phyloP scores from a whole-genome alignment of 1,284 basidiomycete species.

The Cutaneotrichosporon arboriforme region DNA sequence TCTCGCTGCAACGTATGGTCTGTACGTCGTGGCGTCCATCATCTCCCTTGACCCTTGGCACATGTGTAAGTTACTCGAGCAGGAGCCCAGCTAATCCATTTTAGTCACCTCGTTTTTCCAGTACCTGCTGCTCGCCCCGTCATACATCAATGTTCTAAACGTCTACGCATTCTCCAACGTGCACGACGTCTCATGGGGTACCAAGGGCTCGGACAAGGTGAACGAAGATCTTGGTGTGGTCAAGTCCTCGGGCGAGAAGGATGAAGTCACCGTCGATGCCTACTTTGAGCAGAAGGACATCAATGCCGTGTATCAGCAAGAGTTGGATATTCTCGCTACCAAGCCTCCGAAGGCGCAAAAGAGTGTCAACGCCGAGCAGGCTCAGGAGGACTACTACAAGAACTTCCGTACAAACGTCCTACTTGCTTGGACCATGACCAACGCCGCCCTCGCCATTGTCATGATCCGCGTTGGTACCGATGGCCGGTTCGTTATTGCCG shows the following conservation, averaged over 20 bases:
- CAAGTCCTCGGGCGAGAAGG: constrained; percentile 48
- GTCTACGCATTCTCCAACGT: constrained; percentile 71
- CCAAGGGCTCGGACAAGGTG: constrained; percentile 82
- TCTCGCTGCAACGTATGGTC: constrained; percentile 71
- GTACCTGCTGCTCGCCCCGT: constrained; percentile 67
- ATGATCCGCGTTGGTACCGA: constrained; percentile 47
- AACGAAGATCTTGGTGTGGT: constrained; percentile 78
- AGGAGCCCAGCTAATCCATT: not conserved
- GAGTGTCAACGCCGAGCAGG: constrained; percentile 53
- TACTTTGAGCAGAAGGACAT: constrained; percentile 80
- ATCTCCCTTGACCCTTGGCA: constrained; percentile 60
- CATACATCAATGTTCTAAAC: constrained; percentile 85
- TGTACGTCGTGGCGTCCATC: constrained; percentile 69
- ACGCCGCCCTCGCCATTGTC: constrained; percentile 67
- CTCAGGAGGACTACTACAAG: constrained; percentile 81
- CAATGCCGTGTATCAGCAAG: constrained; percentile 77
- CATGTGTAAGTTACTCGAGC: not conserved
- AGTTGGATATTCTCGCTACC: constrained; percentile 64
- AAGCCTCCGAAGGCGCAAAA: constrained; percentile 66
- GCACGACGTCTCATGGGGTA: constrained; percentile 68
- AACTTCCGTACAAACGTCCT: constrained; percentile 74
- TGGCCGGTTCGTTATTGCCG: constrained; percentile 32
- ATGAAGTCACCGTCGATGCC: constrained; percentile 71
- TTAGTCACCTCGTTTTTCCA: constrained; percentile 55
- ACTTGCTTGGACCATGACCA: constrained; percentile 66